Evolutionary conservation across 2,329 filamentous ascomycete species (phyloP).

Genomic region (Colletotrichum lentis): DNA sequence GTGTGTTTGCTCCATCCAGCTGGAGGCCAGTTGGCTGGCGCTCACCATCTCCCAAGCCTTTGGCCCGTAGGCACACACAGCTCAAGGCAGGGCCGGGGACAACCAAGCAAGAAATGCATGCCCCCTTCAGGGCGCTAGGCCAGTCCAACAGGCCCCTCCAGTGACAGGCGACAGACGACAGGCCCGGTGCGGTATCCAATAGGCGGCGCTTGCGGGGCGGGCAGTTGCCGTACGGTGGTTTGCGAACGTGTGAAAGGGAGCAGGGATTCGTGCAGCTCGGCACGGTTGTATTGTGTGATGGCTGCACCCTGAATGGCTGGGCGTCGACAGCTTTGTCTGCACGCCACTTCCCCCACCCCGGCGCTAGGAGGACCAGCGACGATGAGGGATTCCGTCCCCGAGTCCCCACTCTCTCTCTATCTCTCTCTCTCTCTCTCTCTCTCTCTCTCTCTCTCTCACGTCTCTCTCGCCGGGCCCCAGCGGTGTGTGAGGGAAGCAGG

Average conservation of each 20-base stretch:
- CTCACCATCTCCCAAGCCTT: no score
- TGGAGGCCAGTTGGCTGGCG: no score
- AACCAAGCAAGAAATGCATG: no score
- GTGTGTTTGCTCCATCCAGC: no score
- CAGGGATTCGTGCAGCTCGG: conserved; percentile 41
- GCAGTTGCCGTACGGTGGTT: conserved; percentile 9
- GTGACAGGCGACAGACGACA: conserved; percentile 5
- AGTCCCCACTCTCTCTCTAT: background rate
- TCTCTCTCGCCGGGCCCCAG: no score
- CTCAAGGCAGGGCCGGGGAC: no score
- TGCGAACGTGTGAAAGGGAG: conserved; percentile 35
- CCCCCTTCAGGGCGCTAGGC: conserved; percentile 27
- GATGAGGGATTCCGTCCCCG: background rate
- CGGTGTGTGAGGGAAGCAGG: no score
- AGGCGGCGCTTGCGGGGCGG: conserved; percentile 6
- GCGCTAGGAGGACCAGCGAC: conserved; percentile 6
- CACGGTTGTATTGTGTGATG: conserved; percentile 10
- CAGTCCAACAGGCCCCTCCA: conserved; percentile 21
- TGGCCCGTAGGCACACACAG: no score
- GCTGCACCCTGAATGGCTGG: conserved; percentile 37
- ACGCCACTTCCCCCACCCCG: conserved; percentile 20
- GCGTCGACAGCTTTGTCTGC: background rate
- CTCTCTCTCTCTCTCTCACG: no score
- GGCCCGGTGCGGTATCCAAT: background rate
- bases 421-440: no score